Conservation (phyloP, 2,329 filamentous ascomycete species). For the Aspergillus tanneri region DNA sequence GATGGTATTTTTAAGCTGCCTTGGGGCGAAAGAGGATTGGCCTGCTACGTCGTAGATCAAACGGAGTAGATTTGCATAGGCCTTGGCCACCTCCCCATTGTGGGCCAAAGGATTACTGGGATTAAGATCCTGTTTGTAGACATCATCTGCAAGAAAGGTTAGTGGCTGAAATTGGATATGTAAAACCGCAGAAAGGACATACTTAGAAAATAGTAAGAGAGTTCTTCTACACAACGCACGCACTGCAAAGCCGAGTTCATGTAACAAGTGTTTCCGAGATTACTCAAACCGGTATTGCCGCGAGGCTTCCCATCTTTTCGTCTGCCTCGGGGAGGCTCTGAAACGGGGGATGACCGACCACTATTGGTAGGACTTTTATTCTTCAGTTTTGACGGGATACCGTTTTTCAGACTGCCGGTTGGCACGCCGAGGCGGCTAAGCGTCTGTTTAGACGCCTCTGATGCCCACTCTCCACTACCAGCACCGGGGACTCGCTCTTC, state of each 20-base stretch:
- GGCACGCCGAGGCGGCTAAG: slow-evolving; percentile 53
- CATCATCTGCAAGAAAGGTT: slow-evolving; percentile 47
- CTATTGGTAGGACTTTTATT: slow-evolving; percentile 47
- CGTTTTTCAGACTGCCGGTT: slow-evolving; percentile 34
- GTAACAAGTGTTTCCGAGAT: slow-evolving; percentile 96
- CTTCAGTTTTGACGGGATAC: slow-evolving; percentile 35
- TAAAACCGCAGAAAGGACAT: slow-evolving; percentile 8
- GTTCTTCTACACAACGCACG: slow-evolving; percentile 85
- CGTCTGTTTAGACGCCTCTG: slow-evolving; percentile 48
- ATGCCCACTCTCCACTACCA: slow-evolving; percentile 59
- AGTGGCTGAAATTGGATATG: background rate
- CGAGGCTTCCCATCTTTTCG: slow-evolving; percentile 67
- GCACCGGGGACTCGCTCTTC: slow-evolving; percentile 63
- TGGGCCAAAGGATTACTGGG: slow-evolving; percentile 80
- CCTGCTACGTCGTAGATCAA: slow-evolving; percentile 73
- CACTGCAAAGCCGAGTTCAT: slow-evolving; percentile 98
- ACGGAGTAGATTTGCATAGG: slow-evolving; percentile 73
- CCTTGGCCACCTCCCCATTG: slow-evolving; percentile 79
- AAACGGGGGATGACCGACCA: slow-evolving; percentile 69
- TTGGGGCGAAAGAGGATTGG: slow-evolving; percentile 69
- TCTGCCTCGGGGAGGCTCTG: slow-evolving; percentile 65
- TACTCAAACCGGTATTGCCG: slow-evolving; percentile 80
- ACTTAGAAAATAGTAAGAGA: slow-evolving; percentile 85
- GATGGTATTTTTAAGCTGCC: slow-evolving; percentile 77
- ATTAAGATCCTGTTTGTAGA: slow-evolving; percentile 80